These are phyloP conservation scores for Myriosclerotinia scirpicola DNA, from an alignment of 2,329 filamentous ascomycete species.

Conservation along the genomic window DNA sequence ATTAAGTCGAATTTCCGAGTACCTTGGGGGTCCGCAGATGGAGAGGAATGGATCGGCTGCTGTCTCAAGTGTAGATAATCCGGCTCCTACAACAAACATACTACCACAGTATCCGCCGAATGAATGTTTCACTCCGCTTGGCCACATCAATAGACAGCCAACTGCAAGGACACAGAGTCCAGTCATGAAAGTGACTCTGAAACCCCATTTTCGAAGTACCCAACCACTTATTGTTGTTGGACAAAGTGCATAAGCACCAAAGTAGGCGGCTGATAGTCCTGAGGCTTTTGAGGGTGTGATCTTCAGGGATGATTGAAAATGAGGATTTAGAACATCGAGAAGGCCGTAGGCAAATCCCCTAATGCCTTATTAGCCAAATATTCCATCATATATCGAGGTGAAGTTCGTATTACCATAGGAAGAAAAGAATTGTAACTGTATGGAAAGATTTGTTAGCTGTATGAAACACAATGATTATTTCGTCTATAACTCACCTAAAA, in stretches of 20 bases:
- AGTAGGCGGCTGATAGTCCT: slow-evolving; percentile 40
- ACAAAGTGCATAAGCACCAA: slow-evolving; percentile 65
- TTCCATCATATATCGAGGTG: not conserved
- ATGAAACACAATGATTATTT: too few relatives aligned
- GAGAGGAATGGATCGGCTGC: slow-evolving; percentile 63
- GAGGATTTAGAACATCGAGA: slow-evolving; percentile 47
- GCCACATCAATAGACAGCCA: slow-evolving; percentile 61
- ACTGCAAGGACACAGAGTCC: slow-evolving; percentile 66
- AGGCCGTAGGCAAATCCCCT: slow-evolving; percentile 48
- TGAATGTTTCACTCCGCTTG: slow-evolving; percentile 55
- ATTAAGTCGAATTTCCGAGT: slow-evolving; percentile 73
- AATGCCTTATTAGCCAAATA: not conserved
- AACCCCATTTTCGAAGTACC: slow-evolving; percentile 64
- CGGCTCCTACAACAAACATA: slow-evolving; percentile 73
- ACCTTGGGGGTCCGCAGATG: slow-evolving; percentile 66
- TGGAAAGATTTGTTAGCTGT: slow-evolving; percentile 27
- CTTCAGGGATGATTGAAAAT: slow-evolving; percentile 46
- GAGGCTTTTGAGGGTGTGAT: slow-evolving; percentile 38
- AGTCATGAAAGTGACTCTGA: slow-evolving; percentile 64
- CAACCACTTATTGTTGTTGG: slow-evolving; percentile 66
- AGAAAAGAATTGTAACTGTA: slow-evolving; percentile 50
- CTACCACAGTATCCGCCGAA: slow-evolving; percentile 73
- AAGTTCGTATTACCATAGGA: slow-evolving; percentile 46
- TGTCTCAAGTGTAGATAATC: slow-evolving; percentile 72
- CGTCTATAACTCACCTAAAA: slow-evolving; percentile 25